Percentiles rank a stretch among this genome's conserved stretches.
phyloP scores from a whole-genome alignment of 2,329 filamentous ascomycete species.

The Microascus cirrosus region DNA sequence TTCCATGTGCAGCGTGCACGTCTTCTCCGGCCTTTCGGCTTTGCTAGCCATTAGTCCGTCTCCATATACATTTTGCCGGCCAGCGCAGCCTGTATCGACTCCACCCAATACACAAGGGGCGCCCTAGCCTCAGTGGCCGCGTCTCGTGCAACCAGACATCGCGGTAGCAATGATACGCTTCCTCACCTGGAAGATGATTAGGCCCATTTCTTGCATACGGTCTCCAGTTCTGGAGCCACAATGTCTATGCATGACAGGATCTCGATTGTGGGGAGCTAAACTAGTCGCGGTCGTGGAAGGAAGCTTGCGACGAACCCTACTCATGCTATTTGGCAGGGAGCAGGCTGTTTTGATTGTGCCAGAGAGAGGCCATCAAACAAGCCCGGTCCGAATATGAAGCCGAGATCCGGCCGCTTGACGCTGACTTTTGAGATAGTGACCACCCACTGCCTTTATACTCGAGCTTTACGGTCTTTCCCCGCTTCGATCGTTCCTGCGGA shows the following conservation, averaged over 20 bases:
- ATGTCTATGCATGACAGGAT: neutral
- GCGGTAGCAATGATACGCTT: neutral
- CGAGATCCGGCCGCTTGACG: neutral
- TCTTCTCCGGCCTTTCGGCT: neutral
- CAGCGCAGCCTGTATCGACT: neutral
- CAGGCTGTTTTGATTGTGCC: neutral
- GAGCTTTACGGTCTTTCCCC: neutral
- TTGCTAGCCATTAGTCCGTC: neutral
- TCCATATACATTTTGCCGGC: neutral
- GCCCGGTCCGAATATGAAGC: slow-evolving; percentile 1
- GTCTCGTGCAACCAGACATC: neutral
- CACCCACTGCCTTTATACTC: neutral
- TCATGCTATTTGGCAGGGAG: neutral
- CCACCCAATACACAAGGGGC: neutral
- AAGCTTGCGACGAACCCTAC: neutral
- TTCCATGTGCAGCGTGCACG: neutral
- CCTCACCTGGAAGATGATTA: neutral
- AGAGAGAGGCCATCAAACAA: slow-evolving; percentile 4
- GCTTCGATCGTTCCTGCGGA: neutral
- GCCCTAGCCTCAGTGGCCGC: neutral
- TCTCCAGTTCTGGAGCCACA: neutral
- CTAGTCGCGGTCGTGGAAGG: neutral
- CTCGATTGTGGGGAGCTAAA: neutral
- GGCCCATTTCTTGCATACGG: neutral
- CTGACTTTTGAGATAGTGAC: no score